phyloP scores from a whole-genome alignment of 2,329 filamentous ascomycete species.

The Boeremia exigua region DNA sequence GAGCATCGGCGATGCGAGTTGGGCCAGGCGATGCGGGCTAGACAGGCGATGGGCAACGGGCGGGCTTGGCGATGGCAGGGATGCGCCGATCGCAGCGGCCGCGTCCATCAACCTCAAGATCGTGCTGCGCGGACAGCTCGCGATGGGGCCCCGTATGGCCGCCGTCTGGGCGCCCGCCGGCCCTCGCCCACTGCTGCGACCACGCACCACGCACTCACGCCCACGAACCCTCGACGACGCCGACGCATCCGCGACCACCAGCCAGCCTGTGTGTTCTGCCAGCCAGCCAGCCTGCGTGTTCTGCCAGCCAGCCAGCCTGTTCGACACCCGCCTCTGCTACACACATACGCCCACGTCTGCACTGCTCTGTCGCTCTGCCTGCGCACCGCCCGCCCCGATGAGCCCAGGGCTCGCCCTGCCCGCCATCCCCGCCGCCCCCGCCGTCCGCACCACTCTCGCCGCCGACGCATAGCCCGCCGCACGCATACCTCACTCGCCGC shows the following conservation, averaged over 20 bases:
- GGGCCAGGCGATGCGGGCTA: not conserved
- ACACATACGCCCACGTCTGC: too few relatives aligned
- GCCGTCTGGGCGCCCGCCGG: constrained; percentile 2
- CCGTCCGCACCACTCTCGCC: too few relatives aligned
- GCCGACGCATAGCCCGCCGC: constrained; percentile 4
- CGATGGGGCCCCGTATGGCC: not conserved
- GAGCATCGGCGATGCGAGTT: constrained; percentile 11
- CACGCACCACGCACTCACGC: not conserved
- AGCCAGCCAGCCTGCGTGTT: too few relatives aligned
- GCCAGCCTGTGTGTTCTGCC: too few relatives aligned
- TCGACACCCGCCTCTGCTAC: too few relatives aligned
- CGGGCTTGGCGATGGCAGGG: constrained; percentile 5
- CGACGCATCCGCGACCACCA: not conserved
- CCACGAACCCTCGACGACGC: not conserved
- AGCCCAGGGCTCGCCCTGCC: constrained; percentile 16
- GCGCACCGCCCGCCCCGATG: constrained; percentile 25
- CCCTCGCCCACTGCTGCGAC: not conserved
- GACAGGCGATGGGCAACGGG: not conserved
- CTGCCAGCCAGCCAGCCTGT: too few relatives aligned
- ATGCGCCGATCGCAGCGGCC: constrained; percentile 7
- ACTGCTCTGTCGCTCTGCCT: too few relatives aligned
- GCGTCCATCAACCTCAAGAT: constrained; percentile 13
- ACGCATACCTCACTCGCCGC: too few relatives aligned
- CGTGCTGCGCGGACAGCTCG: constrained; percentile 1
- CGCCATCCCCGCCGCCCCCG: constrained; percentile 9